Conservation (phyloP, 2,329 filamentous ascomycete genomes). For the Scytalidium lignicola region DNA sequence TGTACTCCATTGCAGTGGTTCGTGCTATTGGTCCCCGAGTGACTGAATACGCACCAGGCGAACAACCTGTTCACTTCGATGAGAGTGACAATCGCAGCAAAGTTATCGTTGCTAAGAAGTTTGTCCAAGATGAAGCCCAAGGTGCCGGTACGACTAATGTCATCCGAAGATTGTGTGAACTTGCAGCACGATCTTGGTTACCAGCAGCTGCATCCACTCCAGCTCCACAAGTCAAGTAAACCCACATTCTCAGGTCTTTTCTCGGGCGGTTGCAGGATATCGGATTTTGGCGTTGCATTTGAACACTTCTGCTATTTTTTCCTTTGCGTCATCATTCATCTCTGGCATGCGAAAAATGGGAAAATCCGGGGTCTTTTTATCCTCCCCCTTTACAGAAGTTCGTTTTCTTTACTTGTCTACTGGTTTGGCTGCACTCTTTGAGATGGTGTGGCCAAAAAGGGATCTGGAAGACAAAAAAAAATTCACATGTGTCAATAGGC, state of each 20-base stretch:
- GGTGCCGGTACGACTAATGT: conserved; percentile 71
- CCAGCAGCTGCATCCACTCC: conserved; percentile 6
- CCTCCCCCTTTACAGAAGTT: conserved; percentile 1
- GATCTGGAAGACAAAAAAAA: neutral
- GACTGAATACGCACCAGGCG: conserved; percentile 51
- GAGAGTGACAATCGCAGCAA: conserved; percentile 63
- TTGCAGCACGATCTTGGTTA: conserved; percentile 47
- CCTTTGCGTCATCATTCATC: conserved; percentile 14
- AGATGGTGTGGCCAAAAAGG: neutral
- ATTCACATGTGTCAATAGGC: neutral
- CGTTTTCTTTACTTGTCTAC: neutral
- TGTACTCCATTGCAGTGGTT: conserved; percentile 82
- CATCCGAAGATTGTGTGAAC: conserved; percentile 63
- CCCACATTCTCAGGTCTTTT: neutral
- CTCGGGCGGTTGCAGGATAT: neutral
- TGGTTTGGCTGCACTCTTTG: neutral
- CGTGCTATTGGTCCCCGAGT: conserved; percentile 67
- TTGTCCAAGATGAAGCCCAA: conserved; percentile 60
- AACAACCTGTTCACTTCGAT: conserved; percentile 54
- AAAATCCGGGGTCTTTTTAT: conserved; percentile 7
- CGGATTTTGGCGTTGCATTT: neutral
- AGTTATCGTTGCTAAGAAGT: conserved; percentile 64
- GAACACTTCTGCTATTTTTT: conserved; percentile 9
- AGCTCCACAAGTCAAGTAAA: conserved; percentile 1
- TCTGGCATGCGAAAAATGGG: conserved; percentile 4